phyloP scores from a whole-genome alignment of 2,329 filamentous ascomycete genomes.

The Scedosporium aurantiacum region DNA sequence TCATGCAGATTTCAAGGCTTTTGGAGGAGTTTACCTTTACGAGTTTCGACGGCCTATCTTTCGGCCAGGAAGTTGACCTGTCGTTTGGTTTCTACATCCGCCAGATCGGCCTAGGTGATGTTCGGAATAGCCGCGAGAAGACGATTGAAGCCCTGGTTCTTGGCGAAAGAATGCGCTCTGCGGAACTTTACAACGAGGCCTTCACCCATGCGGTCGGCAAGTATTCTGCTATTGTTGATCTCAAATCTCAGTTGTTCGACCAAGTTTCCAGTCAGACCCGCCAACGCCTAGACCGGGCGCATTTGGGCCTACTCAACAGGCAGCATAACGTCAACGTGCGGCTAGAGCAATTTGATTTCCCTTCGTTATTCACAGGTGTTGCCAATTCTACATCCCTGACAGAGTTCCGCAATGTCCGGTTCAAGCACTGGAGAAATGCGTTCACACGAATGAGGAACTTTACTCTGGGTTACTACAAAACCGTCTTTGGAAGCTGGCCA shows the following conservation, averaged over 20 bases:
- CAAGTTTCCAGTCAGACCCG: conserved; percentile 61
- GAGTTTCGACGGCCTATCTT: conserved; percentile 44
- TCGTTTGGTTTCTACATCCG: conserved; percentile 69
- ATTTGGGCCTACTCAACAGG: conserved; percentile 66
- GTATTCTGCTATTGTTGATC: conserved; percentile 58
- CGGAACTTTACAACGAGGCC: conserved; percentile 76
- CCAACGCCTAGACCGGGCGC: conserved; percentile 70
- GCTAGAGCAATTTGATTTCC: conserved; percentile 84
- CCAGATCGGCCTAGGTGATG: conserved; percentile 66
- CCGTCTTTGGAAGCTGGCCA: conserved; percentile 61
- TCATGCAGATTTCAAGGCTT: conserved; percentile 41
- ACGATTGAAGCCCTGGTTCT: conserved; percentile 83
- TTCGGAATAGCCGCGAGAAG: conserved; percentile 73
- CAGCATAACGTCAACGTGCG: conserved; percentile 59
- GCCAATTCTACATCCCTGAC: conserved; percentile 70
- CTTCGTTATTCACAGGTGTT: conserved; percentile 76
- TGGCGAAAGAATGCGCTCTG: conserved; percentile 74
- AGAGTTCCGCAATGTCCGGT: conserved; percentile 69
- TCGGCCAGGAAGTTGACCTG: conserved; percentile 47
- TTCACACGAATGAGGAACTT: conserved; percentile 69
- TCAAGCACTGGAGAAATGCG: conserved; percentile 69
- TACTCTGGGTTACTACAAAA: conserved; percentile 55
- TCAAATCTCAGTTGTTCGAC: conserved; percentile 58
- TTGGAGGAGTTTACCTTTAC: conserved; percentile 48
- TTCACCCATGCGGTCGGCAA: conserved; percentile 88